A percentile compares a stretch with the other conserved stretches of the same genome.
phyloP scores from a whole-genome alignment of 257 asterid genomes.

The Craterostigma plantagineum region DNA sequence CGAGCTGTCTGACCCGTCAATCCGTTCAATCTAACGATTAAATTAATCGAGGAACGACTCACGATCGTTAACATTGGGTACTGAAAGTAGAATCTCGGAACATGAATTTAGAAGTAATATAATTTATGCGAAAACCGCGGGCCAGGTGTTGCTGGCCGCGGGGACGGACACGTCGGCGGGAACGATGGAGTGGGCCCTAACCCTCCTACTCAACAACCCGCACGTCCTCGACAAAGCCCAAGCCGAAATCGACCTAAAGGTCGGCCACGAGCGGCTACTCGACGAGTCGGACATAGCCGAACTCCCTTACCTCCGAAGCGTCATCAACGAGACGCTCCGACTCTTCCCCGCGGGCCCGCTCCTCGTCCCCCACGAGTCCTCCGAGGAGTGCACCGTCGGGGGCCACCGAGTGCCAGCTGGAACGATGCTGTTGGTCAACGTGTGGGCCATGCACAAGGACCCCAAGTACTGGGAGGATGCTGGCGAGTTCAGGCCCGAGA shows the following conservation, averaged over 20 bases:
- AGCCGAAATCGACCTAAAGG: constrained; percentile 22
- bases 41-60: too few relatives aligned
- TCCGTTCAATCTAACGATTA: too few relatives aligned
- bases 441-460: constrained; percentile 51
- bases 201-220: constrained; percentile 41
- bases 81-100: too few relatives aligned
- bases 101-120: too few relatives aligned
- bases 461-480: constrained; percentile 46
- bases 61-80: too few relatives aligned
- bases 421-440: constrained; percentile 36
- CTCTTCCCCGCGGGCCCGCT: constrained; percentile 41
- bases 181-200: constrained; percentile 53
- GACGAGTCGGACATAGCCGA: constrained; percentile 32
- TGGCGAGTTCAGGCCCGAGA: constrained; percentile 32
- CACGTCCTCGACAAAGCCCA: constrained; percentile 23
- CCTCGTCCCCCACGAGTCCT: constrained; percentile 46
- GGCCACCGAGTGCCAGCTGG: constrained; percentile 32
- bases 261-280: constrained; percentile 23
- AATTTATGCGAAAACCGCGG: too few relatives aligned
- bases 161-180: constrained; percentile 42
- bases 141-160: constrained; percentile 28
- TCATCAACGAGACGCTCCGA: constrained; percentile 44
- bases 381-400: constrained; percentile 33
- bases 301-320: constrained; percentile 31
- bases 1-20: too few relatives aligned